A percentile compares a stretch with the other conserved stretches of the same genome.
phyloP scores from a whole-genome alignment of 1,284 basidiomycete genomes.

The Vanrija sp. region DNA sequence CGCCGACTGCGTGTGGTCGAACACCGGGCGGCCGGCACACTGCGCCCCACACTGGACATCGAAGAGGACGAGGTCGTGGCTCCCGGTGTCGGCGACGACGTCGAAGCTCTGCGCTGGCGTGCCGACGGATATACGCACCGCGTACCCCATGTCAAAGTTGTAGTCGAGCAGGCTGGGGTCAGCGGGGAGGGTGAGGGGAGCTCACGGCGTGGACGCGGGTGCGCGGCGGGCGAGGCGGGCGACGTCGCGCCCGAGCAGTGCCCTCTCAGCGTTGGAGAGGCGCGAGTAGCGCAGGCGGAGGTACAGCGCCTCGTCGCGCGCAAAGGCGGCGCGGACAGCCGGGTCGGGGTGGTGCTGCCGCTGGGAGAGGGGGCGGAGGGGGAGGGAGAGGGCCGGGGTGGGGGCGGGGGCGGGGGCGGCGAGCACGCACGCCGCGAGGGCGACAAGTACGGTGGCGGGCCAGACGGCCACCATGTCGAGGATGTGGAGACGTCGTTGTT shows the following conservation, averaged over 20 bases:
- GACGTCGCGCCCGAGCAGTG: slow-evolving; percentile 18
- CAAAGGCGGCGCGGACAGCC: slow-evolving; percentile 28
- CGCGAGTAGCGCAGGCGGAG: slow-evolving; percentile 29
- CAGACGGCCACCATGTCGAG: too few relatives aligned
- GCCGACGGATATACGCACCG: slow-evolving; percentile 4
- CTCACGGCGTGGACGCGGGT: neutral
- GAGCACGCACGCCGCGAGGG: too few relatives aligned
- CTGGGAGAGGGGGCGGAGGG: neutral
- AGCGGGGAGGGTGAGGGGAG: neutral
- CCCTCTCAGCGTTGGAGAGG: slow-evolving; percentile 19
- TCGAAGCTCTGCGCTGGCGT: slow-evolving; percentile 77
- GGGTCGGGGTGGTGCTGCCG: slow-evolving; percentile 29
- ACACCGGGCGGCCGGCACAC: slow-evolving; percentile 19
- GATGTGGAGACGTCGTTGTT: too few relatives aligned
- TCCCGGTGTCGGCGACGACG: slow-evolving; percentile 79
- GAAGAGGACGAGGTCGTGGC: slow-evolving; percentile 86
- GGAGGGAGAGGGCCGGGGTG: too few relatives aligned
- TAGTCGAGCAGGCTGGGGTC: slow-evolving; percentile 1
- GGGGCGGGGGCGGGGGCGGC: too few relatives aligned
- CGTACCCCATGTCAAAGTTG: slow-evolving; percentile 21
- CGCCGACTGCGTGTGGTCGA: slow-evolving; percentile 14
- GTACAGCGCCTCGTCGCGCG: slow-evolving; percentile 23
- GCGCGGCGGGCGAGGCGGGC: neutral
- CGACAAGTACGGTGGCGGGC: too few relatives aligned
- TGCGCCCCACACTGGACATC: slow-evolving; percentile 55